Evolutionary conservation across 2,329 filamentous ascomycete species (phyloP), one percentile per base, ranked within the genome.

Genomic region (Didymella keratinophila): DNA sequence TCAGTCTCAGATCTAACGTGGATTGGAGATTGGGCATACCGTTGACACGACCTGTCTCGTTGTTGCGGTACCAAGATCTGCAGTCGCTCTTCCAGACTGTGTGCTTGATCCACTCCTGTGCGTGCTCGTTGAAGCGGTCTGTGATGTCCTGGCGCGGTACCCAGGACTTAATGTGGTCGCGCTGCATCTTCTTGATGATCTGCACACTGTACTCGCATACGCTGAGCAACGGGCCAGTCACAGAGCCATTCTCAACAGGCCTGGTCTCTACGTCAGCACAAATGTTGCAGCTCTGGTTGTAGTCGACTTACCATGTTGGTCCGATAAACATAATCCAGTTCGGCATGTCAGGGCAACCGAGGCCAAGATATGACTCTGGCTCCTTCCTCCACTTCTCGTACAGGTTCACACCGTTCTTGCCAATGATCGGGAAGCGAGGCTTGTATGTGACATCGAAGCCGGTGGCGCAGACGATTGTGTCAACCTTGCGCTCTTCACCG

Each of bases 41-140:
- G 21, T 75, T 75, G 21, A 77, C 70, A 4, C 72, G 67, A 1
- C 72, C 73, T 1, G 73, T 76, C 0, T 72, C 66, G 28, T 77
- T 75, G 65, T 83, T 78, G 65, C 79, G 80, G 69, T 81, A 82
- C 79, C 80, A 81, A 1, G 66, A 65, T 42, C 79, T 73, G 54
- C 81, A 82, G 6, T 77, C 72, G 23, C 78, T 75, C 55, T 79
- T 81, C 80, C 79, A 83, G 8, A 83, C 80, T 0, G 80, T 83
- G 56, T 81, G 78, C 64, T 80, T 81, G 63, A 82, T 75, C 78
- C 78, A 82, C 56, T 81, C 78, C 63, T 81, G 75, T 3, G 75
- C 72, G 52, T 81, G 79, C 23, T 73, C 73, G 57, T 81, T 80
- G 71, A 81, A 82, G 6, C 55, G 37, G 34, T 80, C 77, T 0